These are phyloP conservation scores for Pichia sp. DNA, from an alignment of 1,139 yeast genomes.

Conservation along the genomic window DNA sequence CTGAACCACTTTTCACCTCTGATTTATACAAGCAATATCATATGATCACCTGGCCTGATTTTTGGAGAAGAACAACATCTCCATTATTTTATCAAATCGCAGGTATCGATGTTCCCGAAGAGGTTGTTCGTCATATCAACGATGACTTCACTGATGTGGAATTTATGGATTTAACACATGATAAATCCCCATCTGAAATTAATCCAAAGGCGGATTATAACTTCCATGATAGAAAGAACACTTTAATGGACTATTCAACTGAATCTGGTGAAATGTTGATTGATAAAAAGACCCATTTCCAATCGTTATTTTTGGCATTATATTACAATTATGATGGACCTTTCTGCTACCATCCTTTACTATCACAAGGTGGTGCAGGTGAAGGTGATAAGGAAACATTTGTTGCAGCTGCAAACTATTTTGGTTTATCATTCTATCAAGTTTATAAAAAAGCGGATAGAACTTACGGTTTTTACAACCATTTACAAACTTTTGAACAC, in stretches of 20 bases:
- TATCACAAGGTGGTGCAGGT: constrained; percentile 54
- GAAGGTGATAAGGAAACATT: constrained; percentile 62
- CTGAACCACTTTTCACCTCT: constrained; percentile 36
- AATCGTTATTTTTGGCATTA: constrained; percentile 44
- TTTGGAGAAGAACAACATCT: constrained; percentile 58
- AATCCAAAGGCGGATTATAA: constrained; percentile 27
- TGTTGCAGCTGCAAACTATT: constrained; percentile 52
- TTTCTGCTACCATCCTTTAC: constrained; percentile 44
- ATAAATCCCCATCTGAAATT: constrained; percentile 11
- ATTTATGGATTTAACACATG: constrained; percentile 11
- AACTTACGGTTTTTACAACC: constrained; percentile 26
- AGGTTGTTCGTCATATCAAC: constrained; percentile 23
- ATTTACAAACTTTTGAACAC: constrained; percentile 28
- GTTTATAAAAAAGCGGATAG: constrained; percentile 33
- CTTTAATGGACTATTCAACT: constrained; percentile 54
- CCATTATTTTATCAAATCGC: constrained; percentile 53
- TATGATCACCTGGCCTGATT: constrained; percentile 56
- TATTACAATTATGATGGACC: constrained; percentile 55
- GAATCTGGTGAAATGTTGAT: constrained; percentile 58
- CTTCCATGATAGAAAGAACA: constrained; percentile 47
- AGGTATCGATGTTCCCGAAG: constrained; percentile 27
- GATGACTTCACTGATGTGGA: constrained; percentile 26
- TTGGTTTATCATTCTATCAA: constrained; percentile 47
- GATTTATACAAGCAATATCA: constrained; percentile 22
- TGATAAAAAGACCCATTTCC: constrained; percentile 44